Conservation (phyloP, 2,329 filamentous ascomycete genomes). For the Botrytis tulipae region DNA sequence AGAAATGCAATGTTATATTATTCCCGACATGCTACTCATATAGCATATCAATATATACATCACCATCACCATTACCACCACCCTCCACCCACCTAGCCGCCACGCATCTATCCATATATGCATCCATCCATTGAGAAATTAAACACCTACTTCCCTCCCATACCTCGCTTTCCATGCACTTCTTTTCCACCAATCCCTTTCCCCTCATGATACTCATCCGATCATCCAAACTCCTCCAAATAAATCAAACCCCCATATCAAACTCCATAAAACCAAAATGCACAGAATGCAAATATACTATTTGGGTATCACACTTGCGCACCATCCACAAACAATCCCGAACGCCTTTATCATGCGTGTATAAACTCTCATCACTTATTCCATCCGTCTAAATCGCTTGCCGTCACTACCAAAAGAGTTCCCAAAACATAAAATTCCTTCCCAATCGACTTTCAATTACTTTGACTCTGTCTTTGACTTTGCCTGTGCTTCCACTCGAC, state of each 20-base stretch:
- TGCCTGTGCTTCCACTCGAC: not conserved
- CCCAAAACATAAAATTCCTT: not conserved
- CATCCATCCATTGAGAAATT: not conserved
- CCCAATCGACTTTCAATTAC: not conserved
- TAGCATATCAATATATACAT: not conserved
- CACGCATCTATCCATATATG: not conserved
- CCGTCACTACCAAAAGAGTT: not conserved
- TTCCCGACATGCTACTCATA: not conserved
- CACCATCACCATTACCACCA: not conserved
- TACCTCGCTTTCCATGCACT: not conserved
- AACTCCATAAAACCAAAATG: constrained; percentile 5
- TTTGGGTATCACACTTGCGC: not conserved
- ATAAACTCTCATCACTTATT: not conserved
- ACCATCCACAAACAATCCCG: not conserved
- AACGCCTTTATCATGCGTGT: not conserved
- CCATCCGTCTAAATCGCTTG: not conserved
- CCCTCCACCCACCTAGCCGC: not conserved
- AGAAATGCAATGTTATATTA: not conserved
- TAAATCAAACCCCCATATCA: not conserved
- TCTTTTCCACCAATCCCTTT: not conserved
- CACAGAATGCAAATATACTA: not conserved
- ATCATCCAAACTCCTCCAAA: not conserved
- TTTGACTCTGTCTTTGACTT: not conserved
- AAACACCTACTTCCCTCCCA: not conserved
- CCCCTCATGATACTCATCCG: not conserved